Base-by-base conservation (phyloP, 352 stramenopile species). In the Phytophthora agathidicida region DNA sequence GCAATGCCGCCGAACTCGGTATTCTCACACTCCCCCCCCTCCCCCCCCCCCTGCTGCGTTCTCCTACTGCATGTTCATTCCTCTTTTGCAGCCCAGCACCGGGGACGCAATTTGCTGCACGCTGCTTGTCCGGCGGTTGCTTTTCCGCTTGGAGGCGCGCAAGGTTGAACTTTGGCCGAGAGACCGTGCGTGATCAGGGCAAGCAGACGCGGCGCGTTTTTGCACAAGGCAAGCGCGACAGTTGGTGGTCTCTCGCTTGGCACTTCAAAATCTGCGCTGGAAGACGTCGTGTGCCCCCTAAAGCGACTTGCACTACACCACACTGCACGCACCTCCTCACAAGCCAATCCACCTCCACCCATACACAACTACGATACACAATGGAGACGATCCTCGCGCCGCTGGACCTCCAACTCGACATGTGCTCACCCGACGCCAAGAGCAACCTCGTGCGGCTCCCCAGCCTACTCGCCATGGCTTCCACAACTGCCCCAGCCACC, bases 331-430 rank as follows among this genome's bases (percentile, higher is more conserved):
- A 17, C 10, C 24, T 44, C 26, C 31, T 20, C 19, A 64, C 33
- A 39, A 49, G 31, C 28, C 2, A 46, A 26, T 41, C 26, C 36
- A 14, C 35, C 32, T 28, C 32, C 19, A 23, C 33, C 33, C 17
- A 17, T 6, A 39, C n/a, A 11, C n/a, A 23, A 22, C 3, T 17
- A 7, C 23, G 5, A 13, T 39, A 23, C 26, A 39, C 13, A 23
- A 89, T 89, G 80, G 75, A 89, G 51, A 80, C 83, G 60, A 76
- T 87, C 54, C 73, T 89, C 62, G 75, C 80, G n/a, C 80, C 77
- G 2, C 45, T 86, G 49, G 74, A 89, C 67, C 43, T 83, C 24
- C 58, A 77, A 27, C 75, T 77, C 45, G 51, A 74, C 46, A 33
- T 65, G 43, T 65, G 63, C 11, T 32, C 60, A 7, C 36, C 45